A percentile compares a stretch with the other conserved stretches of the same genome.
Evolutionary conservation across 108 stramenopile species (phyloP).

Genomic region (Pseudonitzschia multistriata): DNA sequence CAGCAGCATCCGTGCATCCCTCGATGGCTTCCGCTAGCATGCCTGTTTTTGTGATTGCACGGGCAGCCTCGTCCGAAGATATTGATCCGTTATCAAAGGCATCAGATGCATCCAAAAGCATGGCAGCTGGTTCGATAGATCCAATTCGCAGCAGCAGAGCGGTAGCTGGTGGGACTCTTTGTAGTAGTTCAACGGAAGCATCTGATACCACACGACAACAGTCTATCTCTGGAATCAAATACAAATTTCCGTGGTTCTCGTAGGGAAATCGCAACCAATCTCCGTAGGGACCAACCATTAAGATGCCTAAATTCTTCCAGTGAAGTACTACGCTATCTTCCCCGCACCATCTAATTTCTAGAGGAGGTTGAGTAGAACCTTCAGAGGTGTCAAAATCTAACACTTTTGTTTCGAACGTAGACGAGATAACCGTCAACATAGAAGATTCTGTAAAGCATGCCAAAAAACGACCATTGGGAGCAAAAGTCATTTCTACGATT

Average conservation of each 20-base stretch:
- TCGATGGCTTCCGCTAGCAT: conserved; percentile 76
- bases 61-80: conserved; percentile 79
- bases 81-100: conserved; percentile 87
- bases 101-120: conserved; percentile 93
- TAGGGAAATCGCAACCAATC: conserved; percentile 93
- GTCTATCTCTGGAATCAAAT: conserved; percentile 91
- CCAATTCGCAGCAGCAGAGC: conserved; percentile 85
- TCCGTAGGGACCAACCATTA: conserved; percentile 96
- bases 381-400: conserved; percentile 88
- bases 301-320: conserved; percentile 89
- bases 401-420: conserved; percentile 89
- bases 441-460: conserved; percentile 90
- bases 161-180: conserved; percentile 89
- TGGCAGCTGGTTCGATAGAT: conserved; percentile 90
- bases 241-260: conserved; percentile 58
- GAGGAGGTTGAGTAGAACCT: conserved; percentile 63
- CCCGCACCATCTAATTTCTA: conserved; percentile 92
- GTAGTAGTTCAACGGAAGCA: conserved; percentile 80
- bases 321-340: conserved; percentile 92
- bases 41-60: conserved; percentile 60
- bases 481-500: conserved; percentile 86
- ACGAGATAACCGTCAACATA: conserved; percentile 87
- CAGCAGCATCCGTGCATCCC: conserved; percentile 85
- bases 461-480: conserved; percentile 93
- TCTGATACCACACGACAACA: conserved; percentile 90